A percentile compares a stretch with the other conserved stretches of the same genome.
phyloP scores from a whole-genome alignment of 1,284 basidiomycete genomes.

The Sporisorium scitamineum region DNA sequence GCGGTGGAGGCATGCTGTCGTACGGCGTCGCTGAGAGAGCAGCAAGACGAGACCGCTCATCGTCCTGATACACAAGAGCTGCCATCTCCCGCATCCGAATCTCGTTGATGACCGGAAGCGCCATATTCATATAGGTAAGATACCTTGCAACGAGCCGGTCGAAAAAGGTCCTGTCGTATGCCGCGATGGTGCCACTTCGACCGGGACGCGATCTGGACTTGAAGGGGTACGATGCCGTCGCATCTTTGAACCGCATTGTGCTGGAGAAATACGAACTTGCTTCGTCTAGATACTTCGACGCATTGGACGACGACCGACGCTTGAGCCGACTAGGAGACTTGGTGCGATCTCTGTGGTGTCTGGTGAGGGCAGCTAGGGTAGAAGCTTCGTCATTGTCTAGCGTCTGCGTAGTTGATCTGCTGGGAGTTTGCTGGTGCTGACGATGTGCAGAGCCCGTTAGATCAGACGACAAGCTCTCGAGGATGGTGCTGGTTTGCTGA shows the following conservation, averaged over 20 bases:
- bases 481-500: conserved; percentile 47
- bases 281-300: conserved; percentile 32
- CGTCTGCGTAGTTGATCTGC: conserved; percentile 22
- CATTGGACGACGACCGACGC: conserved; percentile 40
- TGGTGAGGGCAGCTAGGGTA: conserved; percentile 29
- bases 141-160: conserved; percentile 43
- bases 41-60: conserved; percentile 19
- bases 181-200: conserved; percentile 27
- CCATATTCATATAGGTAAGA: conserved; percentile 48
- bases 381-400: conserved; percentile 44
- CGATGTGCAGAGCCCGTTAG: conserved; percentile 28
- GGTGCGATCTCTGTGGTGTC: conserved; percentile 31
- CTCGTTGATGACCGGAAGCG: conserved; percentile 42
- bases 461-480: conserved; percentile 46
- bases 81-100: conserved; percentile 35
- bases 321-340: conserved; percentile 33
- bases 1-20: conserved; percentile 39
- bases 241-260: conserved; percentile 16
- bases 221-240: conserved; percentile 4
- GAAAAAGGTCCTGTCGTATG: conserved; percentile 40
- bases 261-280: conserved; percentile 17
- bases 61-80: conserved; percentile 31
- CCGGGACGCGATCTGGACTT: conserved; percentile 31
- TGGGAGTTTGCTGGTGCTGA: not conserved
- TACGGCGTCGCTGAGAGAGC: conserved; percentile 13